Evolutionary conservation across 192 early-diverging fungal genomes (phyloP).

Genomic region (Coemansia sp.): DNA sequence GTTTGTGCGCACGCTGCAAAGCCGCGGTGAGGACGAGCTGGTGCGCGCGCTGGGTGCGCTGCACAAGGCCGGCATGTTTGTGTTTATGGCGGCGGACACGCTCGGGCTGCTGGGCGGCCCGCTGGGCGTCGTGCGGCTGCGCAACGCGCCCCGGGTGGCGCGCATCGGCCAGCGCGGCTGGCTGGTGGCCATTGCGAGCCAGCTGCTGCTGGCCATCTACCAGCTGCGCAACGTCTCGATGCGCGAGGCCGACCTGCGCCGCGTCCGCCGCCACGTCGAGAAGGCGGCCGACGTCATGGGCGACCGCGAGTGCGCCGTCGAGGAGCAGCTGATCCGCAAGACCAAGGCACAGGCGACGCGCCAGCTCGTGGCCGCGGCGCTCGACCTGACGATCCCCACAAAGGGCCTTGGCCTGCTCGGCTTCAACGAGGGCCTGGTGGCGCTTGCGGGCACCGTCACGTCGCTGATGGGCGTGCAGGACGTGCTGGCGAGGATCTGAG

Average conservation of each 20-base stretch:
- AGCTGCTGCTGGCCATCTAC: slow-evolving; percentile 27
- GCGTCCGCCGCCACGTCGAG: slow-evolving; percentile 26
- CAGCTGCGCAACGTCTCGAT: slow-evolving; percentile 24
- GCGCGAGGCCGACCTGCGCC: slow-evolving; percentile 26
- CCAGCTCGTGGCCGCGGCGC: slow-evolving; percentile 29
- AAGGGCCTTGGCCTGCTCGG: slow-evolving; percentile 41
- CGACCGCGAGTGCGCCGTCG: slow-evolving; percentile 28
- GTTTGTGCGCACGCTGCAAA: slow-evolving; percentile 8
- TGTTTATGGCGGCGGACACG: slow-evolving; percentile 43
- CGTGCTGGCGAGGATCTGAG: slow-evolving; percentile 18
- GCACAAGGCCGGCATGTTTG: slow-evolving; percentile 45
- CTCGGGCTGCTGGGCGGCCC: slow-evolving; percentile 26
- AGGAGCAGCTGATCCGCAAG: slow-evolving; percentile 18
- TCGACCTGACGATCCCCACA: slow-evolving; percentile 49
- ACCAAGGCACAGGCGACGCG: slow-evolving; percentile 13
- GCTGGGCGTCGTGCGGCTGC: slow-evolving; percentile 21
- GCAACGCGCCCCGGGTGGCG: slow-evolving; percentile 15
- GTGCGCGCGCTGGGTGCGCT: slow-evolving; percentile 15
- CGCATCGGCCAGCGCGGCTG: slow-evolving; percentile 37
- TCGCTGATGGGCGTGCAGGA: slow-evolving; percentile 52
- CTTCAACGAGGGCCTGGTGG: slow-evolving; percentile 53
- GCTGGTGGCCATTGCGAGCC: slow-evolving; percentile 33
- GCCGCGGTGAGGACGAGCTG: slow-evolving; percentile 27
- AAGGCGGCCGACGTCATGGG: slow-evolving; percentile 27
- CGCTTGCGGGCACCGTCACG: slow-evolving; percentile 51